Conservation (phyloP, 768 basidiomycete species). For the Russula abietina region DNA sequence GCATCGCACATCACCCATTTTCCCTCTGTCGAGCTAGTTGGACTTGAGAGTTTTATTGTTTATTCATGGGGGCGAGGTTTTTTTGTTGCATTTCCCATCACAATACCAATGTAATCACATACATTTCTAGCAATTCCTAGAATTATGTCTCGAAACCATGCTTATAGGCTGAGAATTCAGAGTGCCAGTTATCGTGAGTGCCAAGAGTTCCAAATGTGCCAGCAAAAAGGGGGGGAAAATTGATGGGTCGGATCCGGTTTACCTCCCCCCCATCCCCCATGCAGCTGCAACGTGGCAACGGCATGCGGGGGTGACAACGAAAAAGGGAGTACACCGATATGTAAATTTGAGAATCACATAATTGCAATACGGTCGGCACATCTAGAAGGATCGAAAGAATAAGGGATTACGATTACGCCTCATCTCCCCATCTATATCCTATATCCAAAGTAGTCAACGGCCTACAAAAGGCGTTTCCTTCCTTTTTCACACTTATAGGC, state of each 20-base stretch:
- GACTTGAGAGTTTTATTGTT: slow-evolving; percentile 11
- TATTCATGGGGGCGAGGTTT: slow-evolving; percentile 14
- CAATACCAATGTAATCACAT: slow-evolving; percentile 15
- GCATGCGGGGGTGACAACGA: slow-evolving; percentile 7
- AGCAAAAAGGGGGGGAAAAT: neutral
- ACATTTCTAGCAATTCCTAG: slow-evolving; percentile 17
- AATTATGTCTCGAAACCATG: slow-evolving; percentile 15
- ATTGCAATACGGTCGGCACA: neutral
- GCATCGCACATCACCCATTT: neutral
- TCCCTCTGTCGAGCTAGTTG: slow-evolving; percentile 7
- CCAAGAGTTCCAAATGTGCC: no score
- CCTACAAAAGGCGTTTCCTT: neutral
- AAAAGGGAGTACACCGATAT: neutral
- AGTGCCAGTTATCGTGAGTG: neutral
- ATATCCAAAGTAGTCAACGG: neutral
- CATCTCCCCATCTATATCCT: slow-evolving; percentile 1
- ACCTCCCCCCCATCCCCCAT: neutral
- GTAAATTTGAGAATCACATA: neutral
- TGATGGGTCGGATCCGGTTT: neutral
- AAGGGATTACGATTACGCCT: slow-evolving; percentile 11
- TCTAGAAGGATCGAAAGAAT: neutral
- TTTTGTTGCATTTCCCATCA: slow-evolving; percentile 12
- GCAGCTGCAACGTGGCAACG: slow-evolving; percentile 1
- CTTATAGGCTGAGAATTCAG: neutral
- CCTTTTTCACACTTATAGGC: neutral